These are phyloP conservation scores for Prillingera fragicola DNA, from an alignment of 1,284 basidiomycete genomes.

Conservation along the genomic window DNA sequence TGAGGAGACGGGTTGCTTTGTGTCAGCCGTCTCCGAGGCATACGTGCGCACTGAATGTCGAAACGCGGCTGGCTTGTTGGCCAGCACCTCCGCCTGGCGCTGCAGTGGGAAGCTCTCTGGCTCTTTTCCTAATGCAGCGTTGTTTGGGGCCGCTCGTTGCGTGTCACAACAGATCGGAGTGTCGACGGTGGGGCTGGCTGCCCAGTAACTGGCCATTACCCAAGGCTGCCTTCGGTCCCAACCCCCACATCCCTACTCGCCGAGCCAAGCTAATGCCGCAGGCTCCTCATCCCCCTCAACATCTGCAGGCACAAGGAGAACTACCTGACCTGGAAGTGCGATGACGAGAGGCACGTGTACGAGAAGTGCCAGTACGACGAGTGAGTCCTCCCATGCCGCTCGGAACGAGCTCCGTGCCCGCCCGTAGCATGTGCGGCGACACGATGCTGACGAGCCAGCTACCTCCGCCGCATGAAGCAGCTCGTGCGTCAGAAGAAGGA, in stretches of 20 bases:
- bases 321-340: constrained; percentile 77
- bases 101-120: no score
- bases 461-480: constrained; percentile 75
- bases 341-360: constrained; percentile 56
- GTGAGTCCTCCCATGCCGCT: constrained; percentile 52
- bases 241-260: not conserved
- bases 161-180: not conserved
- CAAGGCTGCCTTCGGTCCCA: not conserved
- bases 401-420: no score
- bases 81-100: no score
- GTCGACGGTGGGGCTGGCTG: not conserved
- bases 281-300: constrained; percentile 79
- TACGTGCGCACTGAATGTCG: no score
- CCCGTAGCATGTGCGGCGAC: no score
- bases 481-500: constrained; percentile 65
- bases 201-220: not conserved
- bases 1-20: no score
- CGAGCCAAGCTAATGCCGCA: constrained; percentile 37
- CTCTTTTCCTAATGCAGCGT: no score
- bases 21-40: no score
- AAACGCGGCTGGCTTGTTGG: no score
- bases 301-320: constrained; percentile 65
- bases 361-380: constrained; percentile 82
- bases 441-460: constrained; percentile 54
- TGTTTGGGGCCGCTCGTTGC: no score